A percentile compares a stretch with the other conserved stretches of the same genome.
phyloP scores from a whole-genome alignment of 2,329 filamentous ascomycete species.

The Aspergillus chevalieri region DNA sequence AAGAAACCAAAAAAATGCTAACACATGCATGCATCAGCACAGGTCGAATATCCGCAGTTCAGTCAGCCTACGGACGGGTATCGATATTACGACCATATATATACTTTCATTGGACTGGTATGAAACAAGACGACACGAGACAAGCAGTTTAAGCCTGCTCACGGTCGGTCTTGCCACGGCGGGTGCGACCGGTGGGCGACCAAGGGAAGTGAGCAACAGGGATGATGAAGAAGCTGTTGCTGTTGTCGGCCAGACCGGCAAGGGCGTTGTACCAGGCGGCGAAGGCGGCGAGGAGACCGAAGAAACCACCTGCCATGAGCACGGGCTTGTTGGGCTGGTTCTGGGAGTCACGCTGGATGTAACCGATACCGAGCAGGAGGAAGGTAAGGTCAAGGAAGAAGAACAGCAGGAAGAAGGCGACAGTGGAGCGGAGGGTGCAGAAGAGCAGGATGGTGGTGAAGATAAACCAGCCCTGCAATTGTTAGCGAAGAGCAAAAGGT shows the following conservation, averaged over 20 bases:
- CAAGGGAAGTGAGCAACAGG: conserved; percentile 93
- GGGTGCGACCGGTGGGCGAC: conserved; percentile 68
- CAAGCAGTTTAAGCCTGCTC: conserved; percentile 25
- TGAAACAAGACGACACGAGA: conserved; percentile 4
- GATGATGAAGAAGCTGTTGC: conserved; percentile 80
- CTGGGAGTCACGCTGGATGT: conserved; percentile 50
- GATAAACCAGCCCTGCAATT: conserved; percentile 65
- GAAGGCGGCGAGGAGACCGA: conserved; percentile 76
- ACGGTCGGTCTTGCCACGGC: conserved; percentile 50
- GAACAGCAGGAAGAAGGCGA: conserved; percentile 74
- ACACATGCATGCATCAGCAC: too few species aligned
- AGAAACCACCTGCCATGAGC: conserved; percentile 67
- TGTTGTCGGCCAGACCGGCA: conserved; percentile 67
- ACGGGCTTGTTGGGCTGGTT: conserved; percentile 41
- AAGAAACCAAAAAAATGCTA: too few species aligned
- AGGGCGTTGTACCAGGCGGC: conserved; percentile 82
- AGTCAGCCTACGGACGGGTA: too few species aligned
- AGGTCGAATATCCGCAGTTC: too few species aligned
- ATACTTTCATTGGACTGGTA: neutral
- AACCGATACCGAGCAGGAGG: conserved; percentile 62
- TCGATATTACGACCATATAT: neutral
- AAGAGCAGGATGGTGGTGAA: conserved; percentile 70
- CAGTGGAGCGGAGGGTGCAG: conserved; percentile 68
- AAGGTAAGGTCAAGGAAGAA: conserved; percentile 71
- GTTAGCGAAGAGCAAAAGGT: conserved; percentile 4